A percentile compares a stretch with the other conserved stretches of the same genome.
phyloP scores from a whole-genome alignment of 2,329 filamentous ascomycete genomes.

The Ophiognomonia clavigignenti-juglandacearum region DNA sequence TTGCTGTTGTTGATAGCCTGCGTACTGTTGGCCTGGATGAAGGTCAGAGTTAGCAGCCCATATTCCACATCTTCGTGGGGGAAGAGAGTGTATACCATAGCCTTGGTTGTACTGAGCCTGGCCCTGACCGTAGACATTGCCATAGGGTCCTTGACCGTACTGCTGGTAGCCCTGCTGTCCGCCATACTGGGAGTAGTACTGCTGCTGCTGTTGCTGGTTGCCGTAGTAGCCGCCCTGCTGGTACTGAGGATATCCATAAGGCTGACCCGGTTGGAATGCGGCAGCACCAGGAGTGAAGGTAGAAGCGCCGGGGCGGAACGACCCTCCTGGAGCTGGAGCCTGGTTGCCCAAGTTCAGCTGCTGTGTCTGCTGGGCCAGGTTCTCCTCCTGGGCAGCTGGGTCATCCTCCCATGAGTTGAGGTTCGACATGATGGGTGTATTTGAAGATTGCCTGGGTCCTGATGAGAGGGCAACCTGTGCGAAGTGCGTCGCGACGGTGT shows the following conservation, averaged over 20 bases:
- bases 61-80: not conserved
- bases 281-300: constrained; percentile 70
- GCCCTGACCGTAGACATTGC: constrained; percentile 35
- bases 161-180: constrained; percentile 41
- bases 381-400: constrained; percentile 70
- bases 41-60: not conserved
- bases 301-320: constrained; percentile 62
- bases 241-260: constrained; percentile 53
- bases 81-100: constrained; percentile 34
- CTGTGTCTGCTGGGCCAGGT: constrained; percentile 70
- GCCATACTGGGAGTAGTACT: constrained; percentile 54
- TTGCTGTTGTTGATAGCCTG: constrained; percentile 41
- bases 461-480: too few relatives aligned
- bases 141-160: constrained; percentile 31
- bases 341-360: constrained; percentile 68
- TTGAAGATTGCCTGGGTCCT: too few relatives aligned
- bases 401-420: constrained; percentile 96
- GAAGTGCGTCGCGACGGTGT: too few relatives aligned
- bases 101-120: constrained; percentile 40
- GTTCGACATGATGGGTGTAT: constrained; percentile 65
- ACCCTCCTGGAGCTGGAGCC: constrained; percentile 33
- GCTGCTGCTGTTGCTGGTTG: constrained; percentile 33
- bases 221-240: constrained; percentile 48
- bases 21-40: constrained; percentile 41
- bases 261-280: constrained; percentile 68